Evolutionary conservation across 345 rosid species (phyloP), one percentile per base, ranked within the genome.

Genomic region (Aethionema arabicum): DNA sequence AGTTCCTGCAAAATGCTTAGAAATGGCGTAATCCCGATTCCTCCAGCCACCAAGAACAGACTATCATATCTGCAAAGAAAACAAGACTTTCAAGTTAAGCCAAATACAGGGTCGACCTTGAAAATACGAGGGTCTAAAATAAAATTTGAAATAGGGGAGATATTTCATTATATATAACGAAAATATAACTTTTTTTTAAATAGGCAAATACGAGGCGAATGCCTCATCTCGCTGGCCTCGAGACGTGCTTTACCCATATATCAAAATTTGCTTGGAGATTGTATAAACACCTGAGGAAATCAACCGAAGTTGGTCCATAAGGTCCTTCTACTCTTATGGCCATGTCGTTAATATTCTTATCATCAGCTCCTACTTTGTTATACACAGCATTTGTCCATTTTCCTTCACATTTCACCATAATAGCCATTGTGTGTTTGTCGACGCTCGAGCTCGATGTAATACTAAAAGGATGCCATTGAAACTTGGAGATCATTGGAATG

Each of bases 391-490:
- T 61, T 64, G 91, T 87, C 96, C 98, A 91, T 48, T 54, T 39
- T 39, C 84, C 84, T 11, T 79, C 79, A 44, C 96, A 83, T 76
- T 84, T 91, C 47, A 84, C 62, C 56, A 84, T 47, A 27, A 91
- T 11, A 45, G 98, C 77, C 74, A 91, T 73, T 2, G 77, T 77
- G 14, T 74, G 64, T 56, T 75, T 64, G 49, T 82, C 84, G 21
- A 70, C 70, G 5, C 53, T 70, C 5, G 93, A 87, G 79, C 87
- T 84, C 4, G 93, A 85, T 67, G 80, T 81, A 61, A 91, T 64
- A 50, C 93, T 91, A 80, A 91, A 91, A 36, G 91, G 67, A 72
- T 91, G 98, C 96, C 96, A 85, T 41, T 91, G 89, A 44, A 78
- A 77, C 72, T 44, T 75, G 5, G 95, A 88, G 51, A 88, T 65